These are phyloP conservation scores for Coccomyxa subellipsoidea DNA, from an alignment of 163 green algal species.

Conservation along the genomic window DNA sequence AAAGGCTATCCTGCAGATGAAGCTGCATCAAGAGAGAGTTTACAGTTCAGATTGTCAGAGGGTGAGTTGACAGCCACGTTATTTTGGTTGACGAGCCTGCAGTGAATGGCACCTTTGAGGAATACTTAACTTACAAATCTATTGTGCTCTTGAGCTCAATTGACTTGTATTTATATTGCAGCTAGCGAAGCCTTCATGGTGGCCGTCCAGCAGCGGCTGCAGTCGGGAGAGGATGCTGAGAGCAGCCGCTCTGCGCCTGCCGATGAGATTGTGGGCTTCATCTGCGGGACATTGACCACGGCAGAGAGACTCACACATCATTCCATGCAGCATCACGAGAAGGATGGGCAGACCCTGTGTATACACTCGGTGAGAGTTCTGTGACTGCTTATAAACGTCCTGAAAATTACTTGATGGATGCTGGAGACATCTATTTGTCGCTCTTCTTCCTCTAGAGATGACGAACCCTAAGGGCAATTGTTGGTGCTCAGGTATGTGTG, in stretches of 20 bases:
- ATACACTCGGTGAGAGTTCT: constrained; percentile 49
- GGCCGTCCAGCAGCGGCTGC: neutral
- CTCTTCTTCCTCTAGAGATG: neutral
- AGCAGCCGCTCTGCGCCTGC: neutral
- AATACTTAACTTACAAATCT: too few species aligned
- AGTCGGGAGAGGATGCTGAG: neutral
- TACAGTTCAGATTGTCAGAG: neutral
- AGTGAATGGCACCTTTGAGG: neutral
- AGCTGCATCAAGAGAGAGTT: neutral
- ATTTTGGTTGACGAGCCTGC: too few species aligned
- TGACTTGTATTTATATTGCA: neutral
- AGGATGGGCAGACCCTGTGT: constrained; percentile 47
- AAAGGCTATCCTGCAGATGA: neutral
- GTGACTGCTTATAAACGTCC: neutral
- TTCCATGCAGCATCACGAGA: constrained; percentile 53
- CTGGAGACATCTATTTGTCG: too few species aligned
- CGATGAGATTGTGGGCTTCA: constrained; percentile 34
- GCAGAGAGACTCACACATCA: constrained; percentile 42
- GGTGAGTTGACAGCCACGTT: too few species aligned
- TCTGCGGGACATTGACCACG: constrained; percentile 41
- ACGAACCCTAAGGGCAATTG: neutral
- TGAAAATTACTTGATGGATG: neutral
- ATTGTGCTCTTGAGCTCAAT: neutral
- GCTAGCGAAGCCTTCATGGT: neutral
- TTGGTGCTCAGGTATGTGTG: constrained; percentile 40